Evolutionary conservation across 2,329 filamentous ascomycete species (phyloP), one percentile per base, ranked within the genome.

Genomic region (Aspergillus aculeatinus): DNA sequence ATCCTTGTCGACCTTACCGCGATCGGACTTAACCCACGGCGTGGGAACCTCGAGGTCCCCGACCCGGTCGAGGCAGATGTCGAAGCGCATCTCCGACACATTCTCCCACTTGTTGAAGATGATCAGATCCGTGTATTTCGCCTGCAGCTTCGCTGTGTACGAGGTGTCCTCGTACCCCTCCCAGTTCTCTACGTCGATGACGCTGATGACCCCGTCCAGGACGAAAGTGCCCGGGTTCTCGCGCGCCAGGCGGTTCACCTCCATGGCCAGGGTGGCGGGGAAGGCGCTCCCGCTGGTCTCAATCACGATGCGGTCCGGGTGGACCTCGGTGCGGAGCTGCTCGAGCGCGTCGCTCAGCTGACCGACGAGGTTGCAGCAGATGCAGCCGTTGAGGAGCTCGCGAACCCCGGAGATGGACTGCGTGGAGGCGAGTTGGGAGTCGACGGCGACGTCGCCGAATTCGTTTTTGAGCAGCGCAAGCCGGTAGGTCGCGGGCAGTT

Each of bases 351-450:
- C 87, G 61, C 87, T 86, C 7, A 99, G 86, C 76, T 96, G 91
- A 16, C 95, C 95, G 62, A 99, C 94, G 27, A 98, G 89, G 74
- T 98, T 98, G 81, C 95, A 99, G 85, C 95, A 99, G 77, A 99
- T 98, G 79, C 95, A 98, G 66, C 94, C 95, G 75, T 96, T 96
- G 57, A 99, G 88, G 1, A 99, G 84, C 77, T 99, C 95, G 69
- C 90, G 90, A 4, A 96, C 93, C 58, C 92, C 94, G 0, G 91
- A 89, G 67, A 99, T 92, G 63, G 93, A 88, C 53, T 86, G 86
- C 14, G 89, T 89, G 0, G 89, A 83, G 16, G 95, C 94, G 31
- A 99, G 88, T 75, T 96, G 91, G 1, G 91, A 95, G 81, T 99
- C 95, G 73, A 99, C 84, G 39, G 92, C 93, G 48, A 99, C 79